Evolutionary conservation across 1,284 basidiomycete species (phyloP).

Genomic region (Ganoderma boninense): DNA sequence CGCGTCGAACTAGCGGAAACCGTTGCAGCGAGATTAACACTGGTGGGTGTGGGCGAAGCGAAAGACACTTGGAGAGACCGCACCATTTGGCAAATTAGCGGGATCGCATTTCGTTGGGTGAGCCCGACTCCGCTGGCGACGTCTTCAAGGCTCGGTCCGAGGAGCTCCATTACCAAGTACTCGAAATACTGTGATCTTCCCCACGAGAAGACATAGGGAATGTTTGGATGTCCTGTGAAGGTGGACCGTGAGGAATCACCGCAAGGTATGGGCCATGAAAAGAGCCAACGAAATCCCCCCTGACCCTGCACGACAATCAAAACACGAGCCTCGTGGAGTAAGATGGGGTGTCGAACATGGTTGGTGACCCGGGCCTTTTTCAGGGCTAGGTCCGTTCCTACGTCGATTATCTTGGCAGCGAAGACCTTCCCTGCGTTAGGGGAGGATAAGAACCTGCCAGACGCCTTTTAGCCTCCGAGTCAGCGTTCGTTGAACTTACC

Average conservation of each 20-base stretch:
- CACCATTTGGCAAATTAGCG: neutral
- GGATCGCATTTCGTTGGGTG: neutral
- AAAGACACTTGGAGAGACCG: neutral
- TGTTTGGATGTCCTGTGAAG: neutral
- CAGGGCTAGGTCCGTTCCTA: neutral
- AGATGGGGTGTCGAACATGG: neutral
- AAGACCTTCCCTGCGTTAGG: neutral
- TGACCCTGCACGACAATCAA: neutral
- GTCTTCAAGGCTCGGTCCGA: neutral
- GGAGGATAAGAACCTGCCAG: neutral
- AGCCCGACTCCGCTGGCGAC: neutral
- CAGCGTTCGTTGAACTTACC: neutral
- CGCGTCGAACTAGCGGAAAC: neutral
- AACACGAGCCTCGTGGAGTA: neutral
- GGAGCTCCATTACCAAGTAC: neutral
- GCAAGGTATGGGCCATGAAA: neutral
- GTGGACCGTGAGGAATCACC: neutral
- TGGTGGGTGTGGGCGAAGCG: neutral
- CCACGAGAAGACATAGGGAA: neutral
- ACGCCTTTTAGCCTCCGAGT: neutral
- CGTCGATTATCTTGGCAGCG: neutral
- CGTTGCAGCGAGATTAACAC: neutral
- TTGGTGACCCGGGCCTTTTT: neutral
- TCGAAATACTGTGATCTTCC: neutral
- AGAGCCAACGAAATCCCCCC: neutral